Percentiles rank a stretch among this genome's conserved stretches.
phyloP scores from a whole-genome alignment of 768 basidiomycete species.

The Tephrocybe sp. region DNA sequence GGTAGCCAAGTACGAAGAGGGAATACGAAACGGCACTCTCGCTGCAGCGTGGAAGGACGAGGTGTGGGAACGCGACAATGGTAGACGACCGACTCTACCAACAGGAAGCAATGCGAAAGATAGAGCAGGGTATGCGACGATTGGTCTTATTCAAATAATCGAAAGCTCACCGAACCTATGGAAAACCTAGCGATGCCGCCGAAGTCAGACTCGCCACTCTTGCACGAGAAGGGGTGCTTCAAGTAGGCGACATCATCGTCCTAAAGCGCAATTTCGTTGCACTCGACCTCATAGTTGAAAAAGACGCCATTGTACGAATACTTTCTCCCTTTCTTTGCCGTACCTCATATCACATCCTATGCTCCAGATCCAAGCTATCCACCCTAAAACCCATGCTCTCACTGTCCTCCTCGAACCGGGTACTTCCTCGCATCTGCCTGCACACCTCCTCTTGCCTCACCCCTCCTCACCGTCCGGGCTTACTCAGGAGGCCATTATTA shows the following conservation, averaged over 20 bases:
- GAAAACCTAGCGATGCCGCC: slow-evolving; percentile 32
- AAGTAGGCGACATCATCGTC: slow-evolving; percentile 54
- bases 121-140: slow-evolving; percentile 31
- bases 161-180: neutral
- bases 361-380: slow-evolving; percentile 43
- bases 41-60: slow-evolving; percentile 68
- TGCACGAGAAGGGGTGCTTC: slow-evolving; percentile 42
- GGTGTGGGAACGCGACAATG: slow-evolving; percentile 50
- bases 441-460: slow-evolving; percentile 29
- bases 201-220: slow-evolving; percentile 47
- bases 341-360: neutral
- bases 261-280: slow-evolving; percentile 49
- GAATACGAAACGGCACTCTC: slow-evolving; percentile 42
- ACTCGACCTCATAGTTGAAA: slow-evolving; percentile 43
- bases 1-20: slow-evolving; percentile 41
- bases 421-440: slow-evolving; percentile 34
- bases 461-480: slow-evolving; percentile 27
- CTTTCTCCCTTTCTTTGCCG: neutral
- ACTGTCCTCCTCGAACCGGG: slow-evolving; percentile 44
- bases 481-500: slow-evolving; percentile 36
- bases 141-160: neutral
- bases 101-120: slow-evolving; percentile 12
- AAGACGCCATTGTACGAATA: slow-evolving; percentile 51
- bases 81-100: slow-evolving; percentile 8
- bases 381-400: slow-evolving; percentile 39